These are phyloP conservation scores for Leishmania arabica DNA, from an alignment of 208 protist species.

Conservation along the genomic window DNA sequence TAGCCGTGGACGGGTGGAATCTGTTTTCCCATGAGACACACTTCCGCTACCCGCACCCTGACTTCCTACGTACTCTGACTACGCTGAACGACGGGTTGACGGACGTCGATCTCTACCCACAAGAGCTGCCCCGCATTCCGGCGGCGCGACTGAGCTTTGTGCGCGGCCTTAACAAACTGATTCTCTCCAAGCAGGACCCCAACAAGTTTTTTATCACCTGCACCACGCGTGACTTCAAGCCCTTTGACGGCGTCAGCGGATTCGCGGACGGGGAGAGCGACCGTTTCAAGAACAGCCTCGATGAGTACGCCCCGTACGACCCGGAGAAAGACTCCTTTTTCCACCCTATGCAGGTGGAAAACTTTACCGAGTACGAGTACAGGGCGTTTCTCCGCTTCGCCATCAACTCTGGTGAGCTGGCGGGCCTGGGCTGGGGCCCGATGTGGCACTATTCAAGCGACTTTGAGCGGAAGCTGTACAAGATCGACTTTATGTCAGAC, in stretches of 20 bases:
- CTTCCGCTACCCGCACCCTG: conserved; percentile 91
- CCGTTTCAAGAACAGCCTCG: conserved; percentile 72
- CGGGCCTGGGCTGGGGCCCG: conserved; percentile 91
- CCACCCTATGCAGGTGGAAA: conserved; percentile 82
- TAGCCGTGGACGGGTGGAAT: conserved; percentile 92
- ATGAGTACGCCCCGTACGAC: conserved; percentile 92
- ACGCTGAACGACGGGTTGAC: conserved; percentile 78
- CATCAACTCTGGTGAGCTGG: conserved; percentile 90
- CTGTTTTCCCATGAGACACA: conserved; percentile 91
- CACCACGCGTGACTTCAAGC: conserved; percentile 91
- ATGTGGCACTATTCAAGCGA: conserved; percentile 92
- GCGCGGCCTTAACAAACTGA: conserved; percentile 87
- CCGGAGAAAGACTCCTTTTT: conserved; percentile 90
- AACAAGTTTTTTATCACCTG: conserved; percentile 93
- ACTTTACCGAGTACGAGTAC: conserved; percentile 93
- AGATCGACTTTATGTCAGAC: conserved; percentile 91
- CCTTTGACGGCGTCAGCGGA: conserved; percentile 87
- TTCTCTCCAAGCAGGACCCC: conserved; percentile 72
- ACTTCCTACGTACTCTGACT: conserved; percentile 86
- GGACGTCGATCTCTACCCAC: conserved; percentile 87
- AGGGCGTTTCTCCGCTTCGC: conserved; percentile 84
- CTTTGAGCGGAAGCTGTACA: conserved; percentile 93
- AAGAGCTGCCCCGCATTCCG: conserved; percentile 90
- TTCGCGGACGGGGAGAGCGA: conserved; percentile 87
- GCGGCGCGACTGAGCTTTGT: conserved; percentile 89